phyloP scores from a whole-genome alignment of 179 eudicot species.

The Vitellaria paradoxa region DNA sequence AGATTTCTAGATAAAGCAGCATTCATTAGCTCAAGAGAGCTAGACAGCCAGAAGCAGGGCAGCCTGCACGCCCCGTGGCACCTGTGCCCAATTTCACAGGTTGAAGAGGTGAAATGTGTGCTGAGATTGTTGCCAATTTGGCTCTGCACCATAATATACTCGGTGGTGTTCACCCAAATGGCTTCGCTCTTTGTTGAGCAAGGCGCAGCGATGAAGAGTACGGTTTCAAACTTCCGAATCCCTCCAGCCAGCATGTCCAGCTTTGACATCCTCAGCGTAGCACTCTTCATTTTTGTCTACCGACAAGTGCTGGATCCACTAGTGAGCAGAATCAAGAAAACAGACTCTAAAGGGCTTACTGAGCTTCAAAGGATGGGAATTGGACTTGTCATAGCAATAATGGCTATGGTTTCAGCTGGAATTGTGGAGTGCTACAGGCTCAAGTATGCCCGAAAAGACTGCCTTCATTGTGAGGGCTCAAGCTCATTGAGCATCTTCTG shows the following conservation, averaged over 20 bases:
- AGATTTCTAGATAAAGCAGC: slow-evolving; percentile 73
- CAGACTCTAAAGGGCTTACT: slow-evolving; percentile 39
- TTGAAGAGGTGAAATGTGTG: slow-evolving; percentile 82
- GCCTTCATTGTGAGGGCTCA: slow-evolving; percentile 32
- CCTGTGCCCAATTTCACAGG: slow-evolving; percentile 70
- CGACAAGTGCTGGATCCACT: slow-evolving; percentile 57
- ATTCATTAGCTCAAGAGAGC: slow-evolving; percentile 37
- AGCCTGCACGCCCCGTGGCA: slow-evolving; percentile 53
- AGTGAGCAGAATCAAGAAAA: slow-evolving; percentile 46
- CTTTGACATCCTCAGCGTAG: slow-evolving; percentile 75
- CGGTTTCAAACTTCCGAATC: slow-evolving; percentile 44
- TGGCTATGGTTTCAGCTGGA: slow-evolving; percentile 76
- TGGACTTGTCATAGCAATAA: slow-evolving; percentile 64
- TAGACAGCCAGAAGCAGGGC: slow-evolving; percentile 25
- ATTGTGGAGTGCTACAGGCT: slow-evolving; percentile 66
- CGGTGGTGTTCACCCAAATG: slow-evolving; percentile 80
- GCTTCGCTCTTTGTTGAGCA: slow-evolving; percentile 82
- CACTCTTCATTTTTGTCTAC: slow-evolving; percentile 55
- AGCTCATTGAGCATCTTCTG: slow-evolving; percentile 78
- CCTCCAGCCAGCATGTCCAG: slow-evolving; percentile 90
- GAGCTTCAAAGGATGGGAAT: slow-evolving; percentile 91
- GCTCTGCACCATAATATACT: slow-evolving; percentile 79
- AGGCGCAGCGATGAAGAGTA: slow-evolving; percentile 69
- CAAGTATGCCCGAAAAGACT: slow-evolving; percentile 41
- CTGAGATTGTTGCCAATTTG: slow-evolving; percentile 72